Base-by-base conservation (phyloP, 1,284 basidiomycete genomes). In the Ustilago xerochloae region DNA sequence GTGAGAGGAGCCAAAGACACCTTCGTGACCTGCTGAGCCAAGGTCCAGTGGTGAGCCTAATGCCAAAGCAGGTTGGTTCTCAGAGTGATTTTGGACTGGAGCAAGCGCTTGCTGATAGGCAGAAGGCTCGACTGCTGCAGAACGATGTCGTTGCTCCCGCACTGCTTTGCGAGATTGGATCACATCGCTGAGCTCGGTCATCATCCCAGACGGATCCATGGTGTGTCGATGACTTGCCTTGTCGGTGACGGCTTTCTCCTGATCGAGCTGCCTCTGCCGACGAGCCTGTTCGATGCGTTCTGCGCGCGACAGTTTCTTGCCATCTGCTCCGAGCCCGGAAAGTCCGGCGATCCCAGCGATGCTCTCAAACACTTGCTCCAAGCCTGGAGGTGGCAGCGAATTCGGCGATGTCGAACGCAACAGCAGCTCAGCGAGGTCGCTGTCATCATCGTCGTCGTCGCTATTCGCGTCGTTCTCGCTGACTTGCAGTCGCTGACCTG, bases 341-440 rank as follows among this genome's bases (percentile, higher is more conserved):
- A 58, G n/a, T 20, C 60, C 52, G 8, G 67, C 70, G 51, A 64
- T 51, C 18, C 79, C 75, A 5, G 76, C 74, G 30, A 78, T 74
- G 56, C 75, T 70, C 49, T 83, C 81, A 39, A 77, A 83, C 36
- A 83, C 75, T 43, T 83, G 74, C 28, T 83, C 81, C 16, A 69
- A 52, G 6, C 80, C 81, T 0, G 78, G 76, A 16, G 75, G 73
- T 20, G 81, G 80, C 10, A 83, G 65, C 4, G 65, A 66, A 18
- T 71, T 52, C 5, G 81, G 68, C 24, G 75, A 75, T 2, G 81
- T 75, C 5, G 75, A 77, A 22, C 67, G 55, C 18, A 76, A 47
- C 16, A 75, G 67, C 30, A 75, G 50, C 12, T 53, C 52, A 4
- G 56, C 54, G 10, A 73, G 56, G 29, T 74, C 70, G 30, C 38